Percentiles rank a stretch among this genome's conserved stretches.
Evolutionary conservation across 495 filamentous ascomycete species (phyloP).

Genomic region (Hypoxylon perforatum): DNA sequence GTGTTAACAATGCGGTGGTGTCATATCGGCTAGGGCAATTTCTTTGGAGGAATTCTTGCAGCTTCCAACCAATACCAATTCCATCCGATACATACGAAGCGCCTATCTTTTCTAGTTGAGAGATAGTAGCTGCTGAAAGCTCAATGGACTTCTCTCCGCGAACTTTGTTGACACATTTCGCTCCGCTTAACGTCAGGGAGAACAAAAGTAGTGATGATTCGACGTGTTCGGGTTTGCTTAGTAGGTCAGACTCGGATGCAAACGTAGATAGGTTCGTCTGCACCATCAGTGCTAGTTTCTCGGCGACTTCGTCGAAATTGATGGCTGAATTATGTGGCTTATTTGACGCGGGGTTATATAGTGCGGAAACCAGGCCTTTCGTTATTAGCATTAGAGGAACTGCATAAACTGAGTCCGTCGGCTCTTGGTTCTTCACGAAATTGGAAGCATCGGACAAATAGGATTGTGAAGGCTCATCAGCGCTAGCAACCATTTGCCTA

Average conservation of each 20-base stretch:
- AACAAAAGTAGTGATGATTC: slow-evolving; percentile 17
- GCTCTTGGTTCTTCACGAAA: slow-evolving; percentile 32
- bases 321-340: slow-evolving; percentile 18
- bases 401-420: background rate
- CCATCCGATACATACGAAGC: slow-evolving; percentile 41
- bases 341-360: slow-evolving; percentile 18
- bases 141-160: slow-evolving; percentile 11
- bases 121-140: slow-evolving; percentile 27
- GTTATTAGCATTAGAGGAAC: slow-evolving; percentile 36
- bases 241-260: slow-evolving; percentile 20
- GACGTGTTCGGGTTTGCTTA: slow-evolving; percentile 6
- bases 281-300: slow-evolving; percentile 34
- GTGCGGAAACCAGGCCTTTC: slow-evolving; percentile 32
- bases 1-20: slow-evolving; percentile 13
- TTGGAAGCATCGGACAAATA: slow-evolving; percentile 36
- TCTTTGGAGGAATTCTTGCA: slow-evolving; percentile 51
- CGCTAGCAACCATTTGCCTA: slow-evolving; percentile 42
- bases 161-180: slow-evolving; percentile 17
- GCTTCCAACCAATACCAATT: slow-evolving; percentile 50
- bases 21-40: slow-evolving; percentile 40
- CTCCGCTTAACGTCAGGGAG: slow-evolving; percentile 34
- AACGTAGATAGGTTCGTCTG: slow-evolving; percentile 22
- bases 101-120: slow-evolving; percentile 44
- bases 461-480: slow-evolving; percentile 27
- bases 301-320: slow-evolving; percentile 15